Percentiles rank a stretch among this genome's conserved stretches.
phyloP scores from a whole-genome alignment of 495 filamentous ascomycete species.

The Trichoderma erinaceum region DNA sequence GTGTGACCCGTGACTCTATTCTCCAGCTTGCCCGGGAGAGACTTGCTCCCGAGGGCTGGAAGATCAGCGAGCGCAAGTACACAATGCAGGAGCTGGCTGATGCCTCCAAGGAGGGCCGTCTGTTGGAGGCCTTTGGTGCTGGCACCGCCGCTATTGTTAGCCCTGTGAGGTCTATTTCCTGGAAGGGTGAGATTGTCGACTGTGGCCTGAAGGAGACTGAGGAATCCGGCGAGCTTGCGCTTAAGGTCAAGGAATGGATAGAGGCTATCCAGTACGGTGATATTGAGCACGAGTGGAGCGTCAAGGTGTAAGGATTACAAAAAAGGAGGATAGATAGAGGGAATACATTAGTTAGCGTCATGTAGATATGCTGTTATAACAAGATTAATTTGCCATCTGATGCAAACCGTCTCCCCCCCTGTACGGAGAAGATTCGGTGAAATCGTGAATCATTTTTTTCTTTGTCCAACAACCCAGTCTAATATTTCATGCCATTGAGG shows the following conservation, averaged over 20 bases:
- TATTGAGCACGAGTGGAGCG: conserved; percentile 78
- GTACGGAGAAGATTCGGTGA: too few species aligned
- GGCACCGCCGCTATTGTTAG: conserved; percentile 83
- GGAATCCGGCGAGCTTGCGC: conserved; percentile 80
- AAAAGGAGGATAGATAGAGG: neutral
- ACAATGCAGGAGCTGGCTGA: conserved; percentile 76
- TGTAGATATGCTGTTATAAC: too few species aligned
- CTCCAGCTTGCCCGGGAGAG: conserved; percentile 76
- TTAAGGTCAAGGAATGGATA: conserved; percentile 91
- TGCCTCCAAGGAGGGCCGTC: conserved; percentile 73
- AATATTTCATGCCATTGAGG: conserved; percentile 8
- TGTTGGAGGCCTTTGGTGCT: conserved; percentile 88
- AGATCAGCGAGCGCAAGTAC: conserved; percentile 78
- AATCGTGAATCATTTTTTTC: neutral
- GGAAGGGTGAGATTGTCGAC: conserved; percentile 67
- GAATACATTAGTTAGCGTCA: neutral
- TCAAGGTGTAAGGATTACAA: conserved; percentile 25
- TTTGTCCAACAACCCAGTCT: conserved; percentile 5
- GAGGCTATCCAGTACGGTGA: conserved; percentile 92
- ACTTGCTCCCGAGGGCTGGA: conserved; percentile 81
- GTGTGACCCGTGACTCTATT: conserved; percentile 85
- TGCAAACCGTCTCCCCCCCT: too few species aligned
- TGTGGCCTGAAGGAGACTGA: conserved; percentile 70
- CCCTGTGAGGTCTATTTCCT: conserved; percentile 81
- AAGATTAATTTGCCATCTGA: neutral